Evolutionary conservation across 2,329 filamentous ascomycete species (phyloP).

Genomic region (Colletotrichum sp.): DNA sequence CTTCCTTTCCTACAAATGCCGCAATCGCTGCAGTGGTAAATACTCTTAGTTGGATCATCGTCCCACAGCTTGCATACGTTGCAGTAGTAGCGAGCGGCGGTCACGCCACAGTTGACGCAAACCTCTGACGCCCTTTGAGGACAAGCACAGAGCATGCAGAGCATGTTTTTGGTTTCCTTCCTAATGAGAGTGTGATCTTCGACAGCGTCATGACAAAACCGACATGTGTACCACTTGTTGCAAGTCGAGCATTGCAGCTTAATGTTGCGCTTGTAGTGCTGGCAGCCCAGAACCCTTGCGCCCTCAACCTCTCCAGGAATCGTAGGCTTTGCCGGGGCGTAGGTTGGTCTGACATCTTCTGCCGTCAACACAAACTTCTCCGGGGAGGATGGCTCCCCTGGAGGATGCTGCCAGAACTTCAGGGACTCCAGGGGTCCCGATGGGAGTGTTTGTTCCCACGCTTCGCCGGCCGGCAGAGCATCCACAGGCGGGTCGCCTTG

Average conservation of each 20-base stretch:
- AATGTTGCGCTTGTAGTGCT: slow-evolving; percentile 94
- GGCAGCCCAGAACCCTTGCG: slow-evolving; percentile 69
- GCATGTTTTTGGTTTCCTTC: slow-evolving; percentile 89
- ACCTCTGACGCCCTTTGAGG: slow-evolving; percentile 82
- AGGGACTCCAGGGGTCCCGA: slow-evolving; percentile 57
- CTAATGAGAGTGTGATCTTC: slow-evolving; percentile 83
- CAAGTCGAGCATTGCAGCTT: slow-evolving; percentile 94
- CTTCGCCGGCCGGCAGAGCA: slow-evolving; percentile 23
- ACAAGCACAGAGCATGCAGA: slow-evolving; percentile 93
- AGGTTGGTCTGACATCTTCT: slow-evolving; percentile 72
- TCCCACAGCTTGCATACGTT: slow-evolving; percentile 97
- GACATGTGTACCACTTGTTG: slow-evolving; percentile 90
- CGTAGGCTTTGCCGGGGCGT: slow-evolving; percentile 58
- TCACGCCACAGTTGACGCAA: slow-evolving; percentile 78
- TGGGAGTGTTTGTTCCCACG: slow-evolving; percentile 44
- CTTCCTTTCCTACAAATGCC: slow-evolving; percentile 92
- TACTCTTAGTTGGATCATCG: slow-evolving; percentile 85
- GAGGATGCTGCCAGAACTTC: slow-evolving; percentile 62
- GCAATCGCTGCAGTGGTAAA: slow-evolving; percentile 96
- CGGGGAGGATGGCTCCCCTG: slow-evolving; percentile 40
- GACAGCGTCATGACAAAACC: slow-evolving; percentile 87
- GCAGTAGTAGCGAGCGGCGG: slow-evolving; percentile 90
- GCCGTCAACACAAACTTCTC: slow-evolving; percentile 57
- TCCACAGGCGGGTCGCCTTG: not conserved
- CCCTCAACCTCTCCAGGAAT: slow-evolving; percentile 50